Conservation (phyloP, 352 stramenopile genomes). For the Globisporangium cederbergense region DNA sequence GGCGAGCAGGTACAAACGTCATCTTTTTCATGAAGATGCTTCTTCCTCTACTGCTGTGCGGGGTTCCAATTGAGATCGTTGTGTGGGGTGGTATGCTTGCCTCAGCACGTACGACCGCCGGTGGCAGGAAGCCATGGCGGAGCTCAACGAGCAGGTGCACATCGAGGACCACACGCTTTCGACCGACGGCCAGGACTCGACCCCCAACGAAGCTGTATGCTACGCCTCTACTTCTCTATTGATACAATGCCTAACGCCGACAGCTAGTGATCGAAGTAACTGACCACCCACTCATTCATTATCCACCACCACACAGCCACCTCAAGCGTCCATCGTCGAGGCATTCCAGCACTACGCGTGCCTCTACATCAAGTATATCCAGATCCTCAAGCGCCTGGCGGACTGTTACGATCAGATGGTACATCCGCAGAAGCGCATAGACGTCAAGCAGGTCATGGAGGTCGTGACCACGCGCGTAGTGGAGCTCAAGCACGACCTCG, state of each 20-base stretch:
- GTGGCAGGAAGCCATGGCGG: conserved; percentile 91
- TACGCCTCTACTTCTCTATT: neutral
- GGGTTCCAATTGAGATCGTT: no score
- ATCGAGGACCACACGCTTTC: conserved; percentile 82
- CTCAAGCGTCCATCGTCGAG: conserved; percentile 81
- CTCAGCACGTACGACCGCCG: conserved; percentile 83
- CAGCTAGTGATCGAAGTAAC: no score
- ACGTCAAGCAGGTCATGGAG: conserved; percentile 91
- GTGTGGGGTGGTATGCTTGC: neutral
- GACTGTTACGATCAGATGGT: conserved; percentile 93
- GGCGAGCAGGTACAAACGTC: conserved; percentile 31
- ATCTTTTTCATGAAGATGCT: neutral
- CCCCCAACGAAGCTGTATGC: conserved; percentile 34
- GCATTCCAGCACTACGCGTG: conserved; percentile 94
- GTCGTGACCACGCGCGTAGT: conserved; percentile 87
- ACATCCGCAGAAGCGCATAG: conserved; percentile 93
- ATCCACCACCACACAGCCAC: conserved; percentile 25
- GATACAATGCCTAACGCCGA: no score
- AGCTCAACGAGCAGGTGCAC: conserved; percentile 91
- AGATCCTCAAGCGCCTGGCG: conserved; percentile 89
- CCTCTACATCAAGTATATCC: conserved; percentile 94
- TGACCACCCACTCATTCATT: no score
- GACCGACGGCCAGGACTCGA: conserved; percentile 30
- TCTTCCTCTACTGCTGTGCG: no score
- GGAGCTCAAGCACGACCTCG: conserved; percentile 89